phyloP scores from a whole-genome alignment of 805 yeast genomes.

The Yamadazyma endophytica region DNA sequence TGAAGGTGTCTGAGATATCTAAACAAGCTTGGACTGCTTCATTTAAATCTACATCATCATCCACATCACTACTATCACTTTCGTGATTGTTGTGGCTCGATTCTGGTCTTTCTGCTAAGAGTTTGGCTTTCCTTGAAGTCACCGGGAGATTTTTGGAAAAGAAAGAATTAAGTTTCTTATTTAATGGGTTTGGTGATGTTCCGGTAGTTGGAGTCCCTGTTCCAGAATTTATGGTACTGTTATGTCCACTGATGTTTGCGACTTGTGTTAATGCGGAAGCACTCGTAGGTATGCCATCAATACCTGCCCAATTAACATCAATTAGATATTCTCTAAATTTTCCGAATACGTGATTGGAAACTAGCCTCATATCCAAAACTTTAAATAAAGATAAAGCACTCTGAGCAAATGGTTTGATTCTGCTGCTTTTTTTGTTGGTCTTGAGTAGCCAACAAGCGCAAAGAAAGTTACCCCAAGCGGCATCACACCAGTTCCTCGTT shows the following conservation, averaged over 20 bases:
- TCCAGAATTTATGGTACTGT: not conserved
- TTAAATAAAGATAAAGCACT: slow-evolving; percentile 33
- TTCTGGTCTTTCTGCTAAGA: not conserved
- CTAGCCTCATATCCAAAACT: slow-evolving; percentile 20
- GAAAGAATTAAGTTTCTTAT: slow-evolving; percentile 5
- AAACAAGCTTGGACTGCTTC: slow-evolving; percentile 43
- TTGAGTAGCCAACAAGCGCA: slow-evolving; percentile 39
- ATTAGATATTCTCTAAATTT: slow-evolving; percentile 24
- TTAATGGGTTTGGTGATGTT: slow-evolving; percentile 7
- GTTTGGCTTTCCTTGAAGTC: not conserved
- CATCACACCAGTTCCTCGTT: slow-evolving; percentile 30
- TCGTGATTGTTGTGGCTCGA: not conserved
- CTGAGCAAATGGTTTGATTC: slow-evolving; percentile 33
- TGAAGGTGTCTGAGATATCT: slow-evolving; percentile 45
- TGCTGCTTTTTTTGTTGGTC: slow-evolving; percentile 18
- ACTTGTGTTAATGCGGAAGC: slow-evolving; percentile 1
- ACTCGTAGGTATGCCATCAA: slow-evolving; percentile 1
- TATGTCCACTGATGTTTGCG: not conserved
- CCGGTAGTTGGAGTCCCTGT: slow-evolving; percentile 1
- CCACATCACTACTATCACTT: not conserved
- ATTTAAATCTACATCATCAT: slow-evolving; percentile 15
- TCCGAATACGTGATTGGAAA: slow-evolving; percentile 19
- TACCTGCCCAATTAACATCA: slow-evolving; percentile 30
- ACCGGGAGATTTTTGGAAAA: slow-evolving; percentile 1
- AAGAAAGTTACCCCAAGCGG: slow-evolving; percentile 36